Conservation (phyloP, 2,329 filamentous ascomycete genomes). For the Fonsecaea pedrosoi region DNA sequence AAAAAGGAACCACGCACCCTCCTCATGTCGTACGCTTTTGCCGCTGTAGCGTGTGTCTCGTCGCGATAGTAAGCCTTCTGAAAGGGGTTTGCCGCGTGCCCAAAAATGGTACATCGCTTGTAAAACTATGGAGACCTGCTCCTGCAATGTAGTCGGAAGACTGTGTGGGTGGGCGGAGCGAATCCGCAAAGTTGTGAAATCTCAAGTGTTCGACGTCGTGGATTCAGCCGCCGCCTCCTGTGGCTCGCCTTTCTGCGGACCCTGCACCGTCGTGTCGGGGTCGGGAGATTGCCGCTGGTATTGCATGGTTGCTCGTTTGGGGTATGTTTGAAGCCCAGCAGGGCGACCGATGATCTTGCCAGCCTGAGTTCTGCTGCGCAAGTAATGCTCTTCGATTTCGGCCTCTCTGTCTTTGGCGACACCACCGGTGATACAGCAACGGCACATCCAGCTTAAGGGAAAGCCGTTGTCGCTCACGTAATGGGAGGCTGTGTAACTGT, state of each 20-base stretch:
- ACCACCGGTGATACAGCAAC: conserved; percentile 16
- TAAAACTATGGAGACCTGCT: not conserved
- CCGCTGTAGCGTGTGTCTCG: too few species aligned
- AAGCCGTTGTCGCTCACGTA: conserved; percentile 29
- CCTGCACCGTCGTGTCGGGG: conserved; percentile 6
- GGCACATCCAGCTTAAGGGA: conserved; percentile 29
- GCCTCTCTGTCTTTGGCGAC: not conserved
- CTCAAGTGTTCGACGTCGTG: not conserved
- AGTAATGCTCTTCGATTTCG: conserved; percentile 27
- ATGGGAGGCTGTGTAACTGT: conserved; percentile 27
- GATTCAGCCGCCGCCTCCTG: not conserved
- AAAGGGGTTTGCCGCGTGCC: too few species aligned
- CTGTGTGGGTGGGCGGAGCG: not conserved
- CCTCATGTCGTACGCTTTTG: too few species aligned
- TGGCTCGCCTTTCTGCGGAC: conserved; percentile 4
- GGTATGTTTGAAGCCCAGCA: conserved; percentile 23
- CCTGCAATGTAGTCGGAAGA: not conserved
- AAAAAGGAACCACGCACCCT: too few species aligned
- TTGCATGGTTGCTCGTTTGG: conserved; percentile 18
- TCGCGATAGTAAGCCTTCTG: too few species aligned
- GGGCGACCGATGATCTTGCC: conserved; percentile 27
- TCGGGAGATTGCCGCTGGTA: conserved; percentile 15
- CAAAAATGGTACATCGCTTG: not conserved
- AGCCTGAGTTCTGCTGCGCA: conserved; percentile 16
- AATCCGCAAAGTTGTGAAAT: not conserved